These are phyloP conservation scores for Diaporthe vaccinii DNA, from an alignment of 2,329 filamentous ascomycete species.

Conservation along the genomic window DNA sequence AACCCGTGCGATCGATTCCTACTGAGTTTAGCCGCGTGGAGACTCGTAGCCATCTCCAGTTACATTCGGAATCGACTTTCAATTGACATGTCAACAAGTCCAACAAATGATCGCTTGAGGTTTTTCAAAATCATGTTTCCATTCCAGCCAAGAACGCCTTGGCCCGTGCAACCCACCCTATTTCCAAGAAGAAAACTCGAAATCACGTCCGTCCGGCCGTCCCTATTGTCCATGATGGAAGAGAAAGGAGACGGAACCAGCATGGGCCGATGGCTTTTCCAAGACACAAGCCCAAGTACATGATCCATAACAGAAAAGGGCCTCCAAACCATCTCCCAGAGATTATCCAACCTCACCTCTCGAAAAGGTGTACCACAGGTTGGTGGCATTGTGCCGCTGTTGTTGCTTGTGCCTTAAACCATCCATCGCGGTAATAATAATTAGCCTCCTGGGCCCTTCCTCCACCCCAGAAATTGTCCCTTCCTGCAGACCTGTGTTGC, in stretches of 20 bases:
- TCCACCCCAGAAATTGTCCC: slow-evolving; percentile 37
- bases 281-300: slow-evolving; percentile 29
- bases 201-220: slow-evolving; percentile 24
- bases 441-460: slow-evolving; percentile 49
- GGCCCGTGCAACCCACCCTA: slow-evolving; percentile 33
- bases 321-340: slow-evolving; percentile 40
- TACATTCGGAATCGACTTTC: neutral
- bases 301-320: slow-evolving; percentile 29
- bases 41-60: neutral
- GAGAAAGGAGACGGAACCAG: slow-evolving; percentile 15
- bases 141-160: slow-evolving; percentile 47
- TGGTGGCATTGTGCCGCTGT: slow-evolving; percentile 31
- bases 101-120: neutral
- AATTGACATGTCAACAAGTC: neutral
- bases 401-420: slow-evolving; percentile 40
- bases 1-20: neutral
- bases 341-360: slow-evolving; percentile 43
- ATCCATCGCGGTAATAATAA: slow-evolving; percentile 44
- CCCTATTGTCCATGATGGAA: slow-evolving; percentile 24
- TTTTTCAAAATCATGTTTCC: slow-evolving; percentile 34
- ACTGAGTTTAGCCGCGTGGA: neutral
- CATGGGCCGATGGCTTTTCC: neutral
- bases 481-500: slow-evolving; percentile 43
- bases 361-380: slow-evolving; percentile 42
- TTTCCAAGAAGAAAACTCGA: slow-evolving; percentile 21